Conservation (phyloP, 2,329 filamentous ascomycete genomes). For the Ophiostoma ulmi region DNA sequence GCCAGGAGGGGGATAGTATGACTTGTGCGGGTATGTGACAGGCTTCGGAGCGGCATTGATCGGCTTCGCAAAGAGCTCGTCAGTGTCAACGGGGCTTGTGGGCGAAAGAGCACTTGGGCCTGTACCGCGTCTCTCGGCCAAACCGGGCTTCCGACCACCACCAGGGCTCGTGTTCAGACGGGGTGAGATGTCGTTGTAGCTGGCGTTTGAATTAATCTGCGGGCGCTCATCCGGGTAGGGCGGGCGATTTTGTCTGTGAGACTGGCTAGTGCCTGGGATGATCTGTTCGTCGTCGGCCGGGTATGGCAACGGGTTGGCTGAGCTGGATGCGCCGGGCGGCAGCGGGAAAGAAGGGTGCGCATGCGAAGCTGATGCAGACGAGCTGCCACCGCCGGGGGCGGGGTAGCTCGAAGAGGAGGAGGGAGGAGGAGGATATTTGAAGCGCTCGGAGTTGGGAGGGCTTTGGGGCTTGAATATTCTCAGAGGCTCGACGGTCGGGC, state of each 20-base stretch:
- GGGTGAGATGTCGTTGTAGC: slow-evolving; percentile 47
- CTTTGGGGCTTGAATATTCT: slow-evolving; percentile 77
- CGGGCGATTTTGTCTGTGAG: slow-evolving; percentile 33
- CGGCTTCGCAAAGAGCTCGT: slow-evolving; percentile 72
- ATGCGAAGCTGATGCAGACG: slow-evolving; percentile 30
- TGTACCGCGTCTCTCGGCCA: slow-evolving; percentile 79
- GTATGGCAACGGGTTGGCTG: slow-evolving; percentile 63
- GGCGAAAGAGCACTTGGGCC: slow-evolving; percentile 77
- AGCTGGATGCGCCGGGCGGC: slow-evolving; percentile 65
- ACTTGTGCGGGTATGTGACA: slow-evolving; percentile 49
- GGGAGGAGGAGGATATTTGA: slow-evolving; percentile 49
- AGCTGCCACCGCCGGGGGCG: slow-evolving; percentile 34
- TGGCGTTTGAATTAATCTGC: slow-evolving; percentile 35
- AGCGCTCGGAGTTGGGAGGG: slow-evolving; percentile 44
- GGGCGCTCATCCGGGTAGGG: slow-evolving; percentile 43
- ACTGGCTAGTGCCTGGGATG: slow-evolving; percentile 35
- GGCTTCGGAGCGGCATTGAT: slow-evolving; percentile 37
- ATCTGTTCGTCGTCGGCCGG: slow-evolving; percentile 62
- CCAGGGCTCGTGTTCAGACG: slow-evolving; percentile 52
- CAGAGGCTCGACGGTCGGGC: slow-evolving; percentile 76
- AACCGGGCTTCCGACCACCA: slow-evolving; percentile 52
- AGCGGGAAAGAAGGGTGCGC: slow-evolving; percentile 58
- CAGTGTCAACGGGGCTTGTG: slow-evolving; percentile 68
- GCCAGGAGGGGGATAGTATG: slow-evolving; percentile 55
- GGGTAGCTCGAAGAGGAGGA: slow-evolving; percentile 33